Evolutionary conservation across 208 protist species (phyloP).

Genomic region (Eutreptiella sp.): DNA sequence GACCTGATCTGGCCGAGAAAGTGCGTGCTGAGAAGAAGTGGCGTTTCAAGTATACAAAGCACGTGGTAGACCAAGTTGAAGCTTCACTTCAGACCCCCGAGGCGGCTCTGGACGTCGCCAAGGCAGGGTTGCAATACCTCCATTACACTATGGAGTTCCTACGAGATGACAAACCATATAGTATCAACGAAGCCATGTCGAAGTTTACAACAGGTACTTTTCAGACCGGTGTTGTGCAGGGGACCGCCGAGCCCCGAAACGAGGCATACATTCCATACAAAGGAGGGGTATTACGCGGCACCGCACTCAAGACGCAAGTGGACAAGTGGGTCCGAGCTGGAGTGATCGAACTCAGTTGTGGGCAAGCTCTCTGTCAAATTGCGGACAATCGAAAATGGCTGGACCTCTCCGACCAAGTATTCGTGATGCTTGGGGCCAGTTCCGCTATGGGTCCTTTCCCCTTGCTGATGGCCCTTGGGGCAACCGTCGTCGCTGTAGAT

Average conservation of each 20-base stretch:
- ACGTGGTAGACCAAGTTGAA: constrained; percentile 22
- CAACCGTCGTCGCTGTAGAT: constrained; percentile 43
- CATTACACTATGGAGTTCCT: constrained; percentile 32
- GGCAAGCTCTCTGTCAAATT: constrained; percentile 29
- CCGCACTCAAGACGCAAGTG: constrained; percentile 26
- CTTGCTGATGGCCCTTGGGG: constrained; percentile 30
- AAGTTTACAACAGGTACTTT: constrained; percentile 23
- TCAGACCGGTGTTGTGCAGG: constrained; percentile 23
- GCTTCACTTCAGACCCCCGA: constrained; percentile 4
- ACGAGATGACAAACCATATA: neutral
- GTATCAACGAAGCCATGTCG: constrained; percentile 13
- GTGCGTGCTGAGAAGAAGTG: constrained; percentile 23
- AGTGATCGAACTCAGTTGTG: constrained; percentile 35
- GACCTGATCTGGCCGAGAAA: neutral
- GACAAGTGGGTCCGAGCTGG: constrained; percentile 41
- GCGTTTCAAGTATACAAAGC: constrained; percentile 18
- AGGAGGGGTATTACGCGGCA: constrained; percentile 16
- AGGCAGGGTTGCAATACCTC: constrained; percentile 29
- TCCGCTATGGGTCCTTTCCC: constrained; percentile 43
- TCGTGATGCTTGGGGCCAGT: constrained; percentile 41
- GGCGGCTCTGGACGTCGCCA: constrained; percentile 9
- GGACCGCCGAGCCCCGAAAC: neutral
- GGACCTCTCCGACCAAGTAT: constrained; percentile 36
- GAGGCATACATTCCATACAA: constrained; percentile 21
- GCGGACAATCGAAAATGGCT: constrained; percentile 27